These are phyloP conservation scores for Colletotrichum agaves DNA, from an alignment of 2,329 filamentous ascomycete genomes.

Conservation along the genomic window DNA sequence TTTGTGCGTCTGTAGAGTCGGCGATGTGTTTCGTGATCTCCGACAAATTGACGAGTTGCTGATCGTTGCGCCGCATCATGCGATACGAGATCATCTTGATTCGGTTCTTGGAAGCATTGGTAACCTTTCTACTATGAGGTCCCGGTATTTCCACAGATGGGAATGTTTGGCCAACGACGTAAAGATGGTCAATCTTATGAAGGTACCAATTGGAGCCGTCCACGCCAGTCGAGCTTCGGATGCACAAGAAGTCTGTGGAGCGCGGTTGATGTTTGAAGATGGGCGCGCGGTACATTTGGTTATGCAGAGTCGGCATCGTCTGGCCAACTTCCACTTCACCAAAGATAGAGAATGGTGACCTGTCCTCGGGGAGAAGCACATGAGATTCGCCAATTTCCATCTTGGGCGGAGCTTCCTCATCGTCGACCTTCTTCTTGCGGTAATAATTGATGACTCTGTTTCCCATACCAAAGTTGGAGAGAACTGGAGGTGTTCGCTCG, in stretches of 20 bases:
- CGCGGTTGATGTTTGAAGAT: slow-evolving; percentile 88
- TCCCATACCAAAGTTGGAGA: slow-evolving; percentile 98
- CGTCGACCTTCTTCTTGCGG: slow-evolving; percentile 78
- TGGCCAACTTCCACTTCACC: slow-evolving; percentile 93
- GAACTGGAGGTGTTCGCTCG: slow-evolving; percentile 88
- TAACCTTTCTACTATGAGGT: slow-evolving; percentile 93
- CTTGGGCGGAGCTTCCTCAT: slow-evolving; percentile 81
- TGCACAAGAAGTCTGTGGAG: slow-evolving; percentile 85
- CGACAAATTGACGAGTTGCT: slow-evolving; percentile 76
- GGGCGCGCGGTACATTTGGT: slow-evolving; percentile 93
- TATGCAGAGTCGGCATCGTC: slow-evolving; percentile 89
- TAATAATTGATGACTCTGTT: slow-evolving; percentile 98
- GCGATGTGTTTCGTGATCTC: slow-evolving; percentile 93
- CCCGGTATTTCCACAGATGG: slow-evolving; percentile 93
- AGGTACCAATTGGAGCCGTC: slow-evolving; percentile 85
- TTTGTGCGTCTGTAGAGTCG: slow-evolving; percentile 93
- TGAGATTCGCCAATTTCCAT: slow-evolving; percentile 88
- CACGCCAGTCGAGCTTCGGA: slow-evolving; percentile 82
- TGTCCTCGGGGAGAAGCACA: slow-evolving; percentile 90
- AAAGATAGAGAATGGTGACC: slow-evolving; percentile 95
- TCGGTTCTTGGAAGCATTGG: slow-evolving; percentile 94
- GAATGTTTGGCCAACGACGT: slow-evolving; percentile 91
- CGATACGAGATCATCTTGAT: slow-evolving; percentile 97
- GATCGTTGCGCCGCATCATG: slow-evolving; percentile 80
- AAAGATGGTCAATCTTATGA: slow-evolving; percentile 90